Evolutionary conservation across 2,329 filamentous ascomycete species (phyloP).

Genomic region (Ustilaginoidea virens): DNA sequence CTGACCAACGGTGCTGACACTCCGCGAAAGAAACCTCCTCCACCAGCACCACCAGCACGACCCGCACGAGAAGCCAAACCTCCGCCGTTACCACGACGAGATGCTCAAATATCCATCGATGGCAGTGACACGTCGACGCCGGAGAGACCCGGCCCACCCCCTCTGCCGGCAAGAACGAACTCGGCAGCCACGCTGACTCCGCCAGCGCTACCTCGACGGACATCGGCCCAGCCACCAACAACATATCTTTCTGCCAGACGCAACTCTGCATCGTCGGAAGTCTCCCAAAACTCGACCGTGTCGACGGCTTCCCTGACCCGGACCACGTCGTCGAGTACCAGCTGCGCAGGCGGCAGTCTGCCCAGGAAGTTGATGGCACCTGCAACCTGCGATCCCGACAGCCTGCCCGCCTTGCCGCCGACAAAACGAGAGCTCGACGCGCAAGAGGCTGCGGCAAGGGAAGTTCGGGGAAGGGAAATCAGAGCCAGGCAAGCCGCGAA

Average conservation of each 20-base stretch:
- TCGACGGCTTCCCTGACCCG: constrained; percentile 36
- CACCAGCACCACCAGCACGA: constrained; percentile 25
- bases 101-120: constrained; percentile 9
- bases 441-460: constrained; percentile 9
- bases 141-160: constrained; percentile 15
- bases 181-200: constrained; percentile 23
- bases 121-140: constrained; percentile 1
- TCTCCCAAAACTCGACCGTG: constrained; percentile 36
- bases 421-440: constrained; percentile 37
- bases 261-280: constrained; percentile 41
- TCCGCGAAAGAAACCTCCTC: constrained; percentile 24
- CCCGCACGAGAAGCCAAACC: constrained; percentile 22
- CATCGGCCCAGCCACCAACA: constrained; percentile 24
- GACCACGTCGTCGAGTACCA: constrained; percentile 30
- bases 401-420: constrained; percentile 41
- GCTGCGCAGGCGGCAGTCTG: constrained; percentile 23
- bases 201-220: constrained; percentile 32
- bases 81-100: constrained; percentile 20
- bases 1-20: constrained; percentile 14
- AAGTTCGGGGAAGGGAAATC: constrained; percentile 3
- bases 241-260: constrained; percentile 25
- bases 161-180: constrained; percentile 15
- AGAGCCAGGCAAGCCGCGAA: constrained; percentile 5
- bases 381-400: constrained; percentile 38
- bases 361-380: constrained; percentile 35